Evolutionary conservation across 1,284 basidiomycete genomes (phyloP).

Genomic region (Puccinia sorghi): DNA sequence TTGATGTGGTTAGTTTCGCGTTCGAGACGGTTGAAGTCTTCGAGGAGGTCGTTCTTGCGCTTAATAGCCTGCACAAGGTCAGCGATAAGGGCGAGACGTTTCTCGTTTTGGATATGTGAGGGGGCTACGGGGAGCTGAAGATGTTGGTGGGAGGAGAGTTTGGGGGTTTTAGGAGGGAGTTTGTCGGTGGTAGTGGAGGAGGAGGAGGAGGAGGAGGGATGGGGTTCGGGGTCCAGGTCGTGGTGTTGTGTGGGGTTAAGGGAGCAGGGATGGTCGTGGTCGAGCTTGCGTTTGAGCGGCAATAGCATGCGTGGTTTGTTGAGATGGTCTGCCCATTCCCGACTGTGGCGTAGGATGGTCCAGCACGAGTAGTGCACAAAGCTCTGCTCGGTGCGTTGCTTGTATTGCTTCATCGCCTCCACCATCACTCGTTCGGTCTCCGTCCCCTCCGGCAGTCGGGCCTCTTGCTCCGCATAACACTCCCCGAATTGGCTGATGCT

Average conservation of each 20-base stretch:
- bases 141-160: not conserved
- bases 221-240: not conserved
- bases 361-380: constrained; percentile 15
- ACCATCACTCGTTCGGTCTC: not conserved
- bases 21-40: constrained; percentile 8
- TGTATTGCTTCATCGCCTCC: constrained; percentile 8
- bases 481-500: constrained; percentile 38
- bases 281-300: constrained; percentile 14
- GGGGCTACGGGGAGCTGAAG: not conserved
- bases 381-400: not conserved
- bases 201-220: not conserved
- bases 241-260: too few species aligned
- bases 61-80: not conserved
- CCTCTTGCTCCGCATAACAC: constrained; percentile 14
- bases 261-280: not conserved
- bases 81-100: not conserved
- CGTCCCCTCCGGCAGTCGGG: not conserved
- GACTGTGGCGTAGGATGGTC: not conserved
- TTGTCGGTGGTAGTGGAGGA: not conserved
- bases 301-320: not conserved
- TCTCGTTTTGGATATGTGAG: not conserved
- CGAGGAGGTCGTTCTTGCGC: not conserved
- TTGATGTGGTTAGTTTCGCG: constrained; percentile 8
- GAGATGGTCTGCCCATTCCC: constrained; percentile 10
- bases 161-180: not conserved